Conservation (phyloP, 176 grass and related monocot species). For the Eleusine coracana region DNA sequence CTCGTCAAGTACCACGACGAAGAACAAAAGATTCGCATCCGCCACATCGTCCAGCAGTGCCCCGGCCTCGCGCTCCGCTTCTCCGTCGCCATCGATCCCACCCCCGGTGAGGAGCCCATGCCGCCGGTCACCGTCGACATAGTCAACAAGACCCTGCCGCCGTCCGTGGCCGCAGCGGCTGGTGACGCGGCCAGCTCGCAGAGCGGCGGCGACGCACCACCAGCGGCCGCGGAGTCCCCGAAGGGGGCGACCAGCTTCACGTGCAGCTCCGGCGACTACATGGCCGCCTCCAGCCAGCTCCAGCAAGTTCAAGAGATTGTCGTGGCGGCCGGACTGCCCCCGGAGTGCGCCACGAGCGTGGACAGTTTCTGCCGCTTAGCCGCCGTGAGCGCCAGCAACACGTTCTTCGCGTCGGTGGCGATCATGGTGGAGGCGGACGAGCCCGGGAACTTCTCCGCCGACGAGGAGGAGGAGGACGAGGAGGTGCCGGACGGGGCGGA, state of each 20-base stretch:
- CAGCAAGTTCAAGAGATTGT: not conserved
- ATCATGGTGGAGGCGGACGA: constrained; percentile 10
- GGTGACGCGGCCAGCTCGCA: not conserved
- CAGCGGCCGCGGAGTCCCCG: not conserved
- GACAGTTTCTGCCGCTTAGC: not conserved
- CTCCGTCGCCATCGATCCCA: too few relatives aligned
- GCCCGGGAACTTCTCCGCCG: not conserved
- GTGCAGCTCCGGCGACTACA: not conserved
- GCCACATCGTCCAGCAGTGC: too few relatives aligned
- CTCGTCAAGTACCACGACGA: too few relatives aligned
- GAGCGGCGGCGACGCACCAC: not conserved
- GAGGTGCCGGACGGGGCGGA: not conserved
- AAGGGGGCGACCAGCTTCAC: not conserved
- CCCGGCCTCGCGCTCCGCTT: too few relatives aligned
- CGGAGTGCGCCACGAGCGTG: not conserved
- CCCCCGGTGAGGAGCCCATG: too few relatives aligned
- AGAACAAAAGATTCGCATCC: too few relatives aligned
- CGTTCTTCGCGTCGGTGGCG: not conserved
- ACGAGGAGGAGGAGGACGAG: not conserved
- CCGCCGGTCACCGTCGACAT: too few relatives aligned
- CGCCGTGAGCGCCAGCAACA: not conserved
- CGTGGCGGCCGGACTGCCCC: not conserved
- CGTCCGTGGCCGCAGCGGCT: not conserved
- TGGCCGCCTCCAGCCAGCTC: not conserved
- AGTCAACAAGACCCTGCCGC: too few relatives aligned